Conservation (phyloP, 192 early-diverging fungal species). For the Thoreauomyces humboldtii region DNA sequence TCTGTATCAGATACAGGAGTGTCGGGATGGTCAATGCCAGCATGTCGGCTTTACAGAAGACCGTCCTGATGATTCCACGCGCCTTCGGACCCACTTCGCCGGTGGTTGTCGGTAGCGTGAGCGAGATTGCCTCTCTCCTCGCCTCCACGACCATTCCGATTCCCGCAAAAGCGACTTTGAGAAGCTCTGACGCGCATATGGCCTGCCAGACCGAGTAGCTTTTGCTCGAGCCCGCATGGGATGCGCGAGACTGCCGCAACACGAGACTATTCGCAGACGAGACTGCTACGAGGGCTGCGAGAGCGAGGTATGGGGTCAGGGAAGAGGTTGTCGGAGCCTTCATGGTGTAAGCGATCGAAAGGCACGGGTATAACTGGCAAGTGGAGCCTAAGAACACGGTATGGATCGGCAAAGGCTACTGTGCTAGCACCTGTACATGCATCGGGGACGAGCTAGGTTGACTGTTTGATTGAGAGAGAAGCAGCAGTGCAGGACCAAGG, state of each 20-base stretch:
- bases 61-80: neutral
- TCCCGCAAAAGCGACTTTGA: neutral
- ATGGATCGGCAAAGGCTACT: too few relatives aligned
- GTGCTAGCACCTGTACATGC: too few relatives aligned
- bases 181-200: neutral
- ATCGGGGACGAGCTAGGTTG: too few relatives aligned
- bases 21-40: slow-evolving; percentile 1
- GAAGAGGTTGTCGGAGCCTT: too few relatives aligned
- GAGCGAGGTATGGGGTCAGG: neutral
- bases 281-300: neutral
- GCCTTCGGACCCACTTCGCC: neutral
- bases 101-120: neutral
- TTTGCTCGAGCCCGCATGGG: neutral
- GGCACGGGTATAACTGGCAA: too few relatives aligned
- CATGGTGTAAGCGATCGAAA: too few relatives aligned
- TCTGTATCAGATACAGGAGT: slow-evolving; percentile 1
- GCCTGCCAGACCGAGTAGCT: slow-evolving; percentile 7
- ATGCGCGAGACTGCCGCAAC: neutral
- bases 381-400: too few relatives aligned
- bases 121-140: neutral
- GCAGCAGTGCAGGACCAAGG: too few relatives aligned
- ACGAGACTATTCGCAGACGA: neutral
- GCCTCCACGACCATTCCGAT: neutral
- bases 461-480: too few relatives aligned
- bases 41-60: neutral